These are phyloP conservation scores for Scopulariopsis brevicaulis DNA, from an alignment of 2,329 filamentous ascomycete genomes.

Conservation along the genomic window DNA sequence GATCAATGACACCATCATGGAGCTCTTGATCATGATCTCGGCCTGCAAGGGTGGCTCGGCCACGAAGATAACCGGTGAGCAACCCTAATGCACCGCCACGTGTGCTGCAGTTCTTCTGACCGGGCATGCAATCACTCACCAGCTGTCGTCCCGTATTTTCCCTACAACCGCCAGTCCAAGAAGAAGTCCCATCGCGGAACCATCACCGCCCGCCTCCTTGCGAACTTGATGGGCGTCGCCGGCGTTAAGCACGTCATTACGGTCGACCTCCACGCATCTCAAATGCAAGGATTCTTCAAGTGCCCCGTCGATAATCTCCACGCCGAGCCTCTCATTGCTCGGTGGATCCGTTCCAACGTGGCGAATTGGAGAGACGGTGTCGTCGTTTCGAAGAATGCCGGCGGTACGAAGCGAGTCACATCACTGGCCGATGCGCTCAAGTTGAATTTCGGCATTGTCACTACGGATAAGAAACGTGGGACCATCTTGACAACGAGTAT, in stretches of 20 bases:
- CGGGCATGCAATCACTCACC: slow-evolving; percentile 2
- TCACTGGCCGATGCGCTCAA: slow-evolving; percentile 92
- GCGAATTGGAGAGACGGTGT: slow-evolving; percentile 82
- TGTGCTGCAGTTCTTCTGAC: background rate
- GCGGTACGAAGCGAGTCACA: slow-evolving; percentile 93
- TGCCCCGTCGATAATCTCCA: slow-evolving; percentile 96
- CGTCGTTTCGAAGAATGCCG: slow-evolving; percentile 95
- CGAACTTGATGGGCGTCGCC: slow-evolving; percentile 85
- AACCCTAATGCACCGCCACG: slow-evolving; percentile 14
- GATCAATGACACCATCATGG: slow-evolving; percentile 99
- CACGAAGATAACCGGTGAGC: slow-evolving; percentile 83
- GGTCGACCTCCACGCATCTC: slow-evolving; percentile 90
- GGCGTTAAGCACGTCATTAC: slow-evolving; percentile 97
- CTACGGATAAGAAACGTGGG: slow-evolving; percentile 62
- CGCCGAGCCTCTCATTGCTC: slow-evolving; percentile 86
- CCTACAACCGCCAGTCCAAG: slow-evolving; percentile 98
- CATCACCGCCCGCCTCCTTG: slow-evolving; percentile 94
- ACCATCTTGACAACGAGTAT: slow-evolving; percentile 64
- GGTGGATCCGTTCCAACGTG: slow-evolving; percentile 89
- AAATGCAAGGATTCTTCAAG: slow-evolving; percentile 99
- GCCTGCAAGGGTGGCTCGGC: slow-evolving; percentile 97
- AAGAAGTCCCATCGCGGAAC: slow-evolving; percentile 96
- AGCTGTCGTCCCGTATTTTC: slow-evolving; percentile 91
- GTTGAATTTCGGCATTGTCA: slow-evolving; percentile 95
- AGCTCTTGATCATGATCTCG: slow-evolving; percentile 97